Base-by-base conservation (phyloP, 257 asterid species). In the Primulina eburnea region DNA sequence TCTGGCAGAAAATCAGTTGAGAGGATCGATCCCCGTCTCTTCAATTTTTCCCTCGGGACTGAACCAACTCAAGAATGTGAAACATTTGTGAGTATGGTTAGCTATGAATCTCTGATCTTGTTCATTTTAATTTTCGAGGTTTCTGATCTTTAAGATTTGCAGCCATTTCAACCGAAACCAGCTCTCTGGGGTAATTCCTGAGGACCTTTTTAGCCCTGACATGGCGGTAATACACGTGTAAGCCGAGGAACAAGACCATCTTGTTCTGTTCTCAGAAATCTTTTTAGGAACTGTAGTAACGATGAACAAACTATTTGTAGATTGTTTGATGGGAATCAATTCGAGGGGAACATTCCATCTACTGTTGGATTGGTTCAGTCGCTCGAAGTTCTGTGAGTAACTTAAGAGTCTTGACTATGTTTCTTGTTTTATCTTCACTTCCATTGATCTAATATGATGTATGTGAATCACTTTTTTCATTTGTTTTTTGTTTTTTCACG, bases 131-230 rank as follows among this genome's bases (percentile, higher is more conserved):
- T 7, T 4, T 34, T n/a, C 35, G 10, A 47, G 62, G 72, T 59
- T 58, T 60, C 89, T 87, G 35, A 85, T 72, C 62, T 24, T 70
- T 34, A 8, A 20, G n/a, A 70, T 60, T 66, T 73, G 70, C 92
- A 92, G 98, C 86, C 97, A 92, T 88, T 92, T 92, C 87, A 90
- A 90, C 85, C 90, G 87, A 78, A 92, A 92, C 79, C 82, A 69
- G 85, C 90, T 92, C 59, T 88, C 98, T 0, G 97, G 98, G 35
- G 75, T 65, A 63, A 87, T 92, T 64, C 96, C 95, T 0, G 73
- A 80, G 79, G 68, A 78, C 63, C 89, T 89, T 58, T 90, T 92
- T 62, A 81, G 84, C 75, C 76, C 85, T 3, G 96, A 86, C 78
- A 85, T 86, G 95, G 83, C 87, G 30, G 64, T 90, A 70, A 86